Evolutionary conservation across 2,329 filamentous ascomycete species (phyloP).

Genomic region (Trichophaea hybrida): DNA sequence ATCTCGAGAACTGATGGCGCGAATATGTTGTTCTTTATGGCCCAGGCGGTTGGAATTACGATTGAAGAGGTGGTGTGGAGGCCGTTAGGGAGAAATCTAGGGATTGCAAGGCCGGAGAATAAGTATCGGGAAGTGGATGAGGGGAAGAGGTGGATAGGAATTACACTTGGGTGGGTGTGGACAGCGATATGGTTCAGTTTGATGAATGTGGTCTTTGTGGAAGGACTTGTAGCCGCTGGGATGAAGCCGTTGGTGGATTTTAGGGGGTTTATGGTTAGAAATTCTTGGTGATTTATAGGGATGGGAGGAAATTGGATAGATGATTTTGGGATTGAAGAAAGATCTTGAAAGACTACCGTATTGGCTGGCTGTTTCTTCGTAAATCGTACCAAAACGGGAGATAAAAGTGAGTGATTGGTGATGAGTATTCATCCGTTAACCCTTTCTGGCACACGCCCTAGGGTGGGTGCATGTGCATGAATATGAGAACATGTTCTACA

Average conservation of each 20-base stretch:
- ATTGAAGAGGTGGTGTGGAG: neutral
- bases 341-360: too few species aligned
- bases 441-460: too few species aligned
- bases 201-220: neutral
- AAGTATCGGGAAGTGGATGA: too few species aligned
- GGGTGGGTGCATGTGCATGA: too few species aligned
- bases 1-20: neutral
- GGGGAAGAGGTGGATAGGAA: neutral
- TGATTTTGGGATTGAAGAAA: too few species aligned
- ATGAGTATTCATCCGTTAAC: too few species aligned
- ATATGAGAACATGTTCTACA: too few species aligned
- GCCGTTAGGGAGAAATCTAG: neutral
- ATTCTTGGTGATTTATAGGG: too few species aligned
- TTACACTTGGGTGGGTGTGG: neutral
- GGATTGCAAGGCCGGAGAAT: neutral
- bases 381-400: too few species aligned
- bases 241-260: constrained; percentile 1
- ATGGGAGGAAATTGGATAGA: too few species aligned
- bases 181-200: neutral
- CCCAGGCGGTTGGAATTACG: neutral
- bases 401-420: too few species aligned
- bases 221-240: neutral
- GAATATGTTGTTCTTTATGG: neutral
- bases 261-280: neutral
- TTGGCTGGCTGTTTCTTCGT: too few species aligned